These are phyloP conservation scores for Quercus parvula DNA, from an alignment of 306 rosid genomes.

Conservation along the genomic window DNA sequence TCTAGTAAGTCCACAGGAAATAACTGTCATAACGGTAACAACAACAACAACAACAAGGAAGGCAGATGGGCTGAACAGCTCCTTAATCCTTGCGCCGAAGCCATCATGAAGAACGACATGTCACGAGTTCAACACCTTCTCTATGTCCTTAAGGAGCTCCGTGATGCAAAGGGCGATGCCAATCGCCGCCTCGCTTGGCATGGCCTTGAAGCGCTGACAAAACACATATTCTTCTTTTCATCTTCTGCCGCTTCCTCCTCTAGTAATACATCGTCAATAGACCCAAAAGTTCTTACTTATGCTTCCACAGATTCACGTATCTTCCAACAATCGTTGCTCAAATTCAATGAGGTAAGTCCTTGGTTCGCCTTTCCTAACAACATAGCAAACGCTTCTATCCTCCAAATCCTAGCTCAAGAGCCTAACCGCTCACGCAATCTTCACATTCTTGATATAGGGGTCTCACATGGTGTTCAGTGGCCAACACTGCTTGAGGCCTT, in stretches of 20 bases:
- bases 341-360: constrained; percentile 85
- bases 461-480: constrained; percentile 94
- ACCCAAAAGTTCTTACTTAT: constrained; percentile 43
- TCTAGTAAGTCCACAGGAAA: constrained; percentile 44
- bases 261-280: too few species aligned
- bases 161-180: constrained; percentile 71
- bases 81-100: constrained; percentile 80
- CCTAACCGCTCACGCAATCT: constrained; percentile 34
- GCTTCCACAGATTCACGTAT: constrained; percentile 63
- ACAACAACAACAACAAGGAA: constrained; percentile 64
- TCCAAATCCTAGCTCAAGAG: constrained; percentile 65
- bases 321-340: constrained; percentile 66
- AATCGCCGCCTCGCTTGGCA: constrained; percentile 79
- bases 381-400: constrained; percentile 78
- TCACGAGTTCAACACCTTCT: constrained; percentile 79
- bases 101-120: constrained; percentile 51
- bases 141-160: constrained; percentile 83
- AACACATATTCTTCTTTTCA: constrained; percentile 44
- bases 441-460: constrained; percentile 88
- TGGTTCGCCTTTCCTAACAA: constrained; percentile 89
- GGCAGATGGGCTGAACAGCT: constrained; percentile 98
- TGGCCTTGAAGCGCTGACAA: constrained; percentile 62
- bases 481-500: constrained; percentile 86
- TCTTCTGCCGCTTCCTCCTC: constrained; percentile 21
- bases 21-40: constrained; percentile 33